Percentiles rank a stretch among this genome's conserved stretches.
Evolutionary conservation across 2,329 filamentous ascomycete species (phyloP).

Genomic region (Xylariaceae sp.): DNA sequence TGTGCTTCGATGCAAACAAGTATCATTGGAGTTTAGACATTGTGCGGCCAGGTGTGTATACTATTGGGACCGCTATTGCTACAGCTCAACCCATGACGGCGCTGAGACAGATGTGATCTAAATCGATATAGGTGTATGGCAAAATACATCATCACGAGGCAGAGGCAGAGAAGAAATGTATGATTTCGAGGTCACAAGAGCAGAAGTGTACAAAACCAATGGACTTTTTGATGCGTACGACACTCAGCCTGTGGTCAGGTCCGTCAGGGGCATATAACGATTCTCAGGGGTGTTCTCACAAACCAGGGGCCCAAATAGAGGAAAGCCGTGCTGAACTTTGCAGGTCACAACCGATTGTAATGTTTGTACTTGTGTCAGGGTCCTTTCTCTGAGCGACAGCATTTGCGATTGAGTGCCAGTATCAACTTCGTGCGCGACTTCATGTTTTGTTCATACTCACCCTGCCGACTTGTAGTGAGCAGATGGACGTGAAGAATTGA

Average conservation of each 20-base stretch:
- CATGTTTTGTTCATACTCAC: background rate
- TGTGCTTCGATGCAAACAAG: background rate
- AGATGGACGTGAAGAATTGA: background rate
- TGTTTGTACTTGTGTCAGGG: background rate
- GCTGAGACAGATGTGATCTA: background rate
- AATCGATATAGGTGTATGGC: background rate
- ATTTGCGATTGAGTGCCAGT: background rate
- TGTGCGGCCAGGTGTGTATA: background rate
- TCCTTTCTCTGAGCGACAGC: background rate
- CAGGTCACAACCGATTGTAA: background rate
- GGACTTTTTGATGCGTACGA: no score
- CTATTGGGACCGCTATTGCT: background rate
- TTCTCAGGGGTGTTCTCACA: no score
- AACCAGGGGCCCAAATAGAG: no score
- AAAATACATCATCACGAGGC: no score
- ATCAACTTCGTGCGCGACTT: background rate
- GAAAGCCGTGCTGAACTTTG: no score
- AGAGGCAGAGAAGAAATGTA: no score
- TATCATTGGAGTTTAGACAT: background rate
- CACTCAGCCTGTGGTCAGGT: no score
- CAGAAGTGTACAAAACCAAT: no score
- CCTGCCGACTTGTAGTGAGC: background rate
- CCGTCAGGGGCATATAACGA: no score
- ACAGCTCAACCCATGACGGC: background rate
- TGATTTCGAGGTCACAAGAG: no score